Base-by-base conservation (phyloP, 129 eudicot genomes). In the Calendula officinalis region DNA sequence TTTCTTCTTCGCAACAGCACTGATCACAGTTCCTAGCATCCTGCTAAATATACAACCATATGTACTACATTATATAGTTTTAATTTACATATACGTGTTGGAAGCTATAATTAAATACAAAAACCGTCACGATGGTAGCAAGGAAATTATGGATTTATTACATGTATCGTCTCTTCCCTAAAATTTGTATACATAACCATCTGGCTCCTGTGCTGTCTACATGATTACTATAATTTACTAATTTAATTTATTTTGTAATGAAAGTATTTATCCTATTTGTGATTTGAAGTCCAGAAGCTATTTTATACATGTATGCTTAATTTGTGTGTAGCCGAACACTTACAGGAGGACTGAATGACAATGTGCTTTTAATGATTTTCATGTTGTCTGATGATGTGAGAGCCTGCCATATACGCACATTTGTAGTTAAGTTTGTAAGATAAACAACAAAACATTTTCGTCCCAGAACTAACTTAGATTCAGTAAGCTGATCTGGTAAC, bases 371-470 rank as follows among this genome's bases (percentile, higher is more conserved):
- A 36, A 85, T 52, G 65, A 89, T 43, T 5, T 52, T 75, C 72
- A 55, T 27, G 67, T 69, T 80, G 10, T 8, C 66, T 3, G 70
- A 14, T 6, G 67, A 41, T 69, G 78, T 61, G 70, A 89, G 57
- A 43, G 90, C 87, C 39, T 47, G 40, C 94, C 94, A 85, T 62
- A 89, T 89, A 12, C 94, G 90, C 8, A 63, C 41, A 49, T 85
- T 82, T 10, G 97, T 89, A 0, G 85, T 80, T 81, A 83, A 37
- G 49, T 85, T 89, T 17, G 79, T 51, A 32, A 85, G 86, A 68
- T 59, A 66, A 22, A 83, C 90, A 41, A 60, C 80, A 58, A 60
- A 83, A 11, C 60, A 13, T 27, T 17, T 11, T 51, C 4, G 0
- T 8, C 48, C 22, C 62, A 39, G 2, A 43, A 9, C n/a, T n/a